Percentiles rank a stretch among this genome's conserved stretches.
These are phyloP conservation scores for Scheffersomyces ergatensis DNA, from an alignment of 805 yeast species.

Conservation along the genomic window DNA sequence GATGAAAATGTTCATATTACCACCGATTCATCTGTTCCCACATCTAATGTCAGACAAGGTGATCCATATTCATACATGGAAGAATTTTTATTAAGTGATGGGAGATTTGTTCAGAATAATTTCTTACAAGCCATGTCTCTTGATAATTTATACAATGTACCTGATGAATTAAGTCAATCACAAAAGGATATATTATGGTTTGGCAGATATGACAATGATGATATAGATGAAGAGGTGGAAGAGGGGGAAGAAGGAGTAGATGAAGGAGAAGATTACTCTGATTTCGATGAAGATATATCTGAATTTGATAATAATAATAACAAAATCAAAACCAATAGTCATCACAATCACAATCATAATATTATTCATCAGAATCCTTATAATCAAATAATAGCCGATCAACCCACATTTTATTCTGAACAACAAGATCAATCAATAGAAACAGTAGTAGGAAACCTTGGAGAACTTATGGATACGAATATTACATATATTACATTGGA, in stretches of 20 bases:
- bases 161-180: constrained; percentile 9
- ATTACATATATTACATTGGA: constrained; percentile 64
- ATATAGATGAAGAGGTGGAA: constrained; percentile 14
- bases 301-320: neutral
- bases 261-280: constrained; percentile 26
- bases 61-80: constrained; percentile 23
- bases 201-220: constrained; percentile 10
- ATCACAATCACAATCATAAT: neutral
- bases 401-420: neutral
- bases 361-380: neutral
- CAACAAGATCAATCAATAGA: neutral
- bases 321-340: neutral
- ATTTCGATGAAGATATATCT: constrained; percentile 26
- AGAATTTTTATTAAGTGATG: constrained; percentile 38
- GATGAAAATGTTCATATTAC: constrained; percentile 25
- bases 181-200: constrained; percentile 28
- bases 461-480: constrained; percentile 55
- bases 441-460: constrained; percentile 46
- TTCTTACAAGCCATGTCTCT: constrained; percentile 34
- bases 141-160: constrained; percentile 20
- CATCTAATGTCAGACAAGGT: constrained; percentile 3
- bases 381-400: neutral
- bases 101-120: constrained; percentile 39
- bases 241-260: no score
- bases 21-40: constrained; percentile 14